Base-by-base conservation (phyloP, 345 rosid genomes). In the Hibiscus mutabilis region DNA sequence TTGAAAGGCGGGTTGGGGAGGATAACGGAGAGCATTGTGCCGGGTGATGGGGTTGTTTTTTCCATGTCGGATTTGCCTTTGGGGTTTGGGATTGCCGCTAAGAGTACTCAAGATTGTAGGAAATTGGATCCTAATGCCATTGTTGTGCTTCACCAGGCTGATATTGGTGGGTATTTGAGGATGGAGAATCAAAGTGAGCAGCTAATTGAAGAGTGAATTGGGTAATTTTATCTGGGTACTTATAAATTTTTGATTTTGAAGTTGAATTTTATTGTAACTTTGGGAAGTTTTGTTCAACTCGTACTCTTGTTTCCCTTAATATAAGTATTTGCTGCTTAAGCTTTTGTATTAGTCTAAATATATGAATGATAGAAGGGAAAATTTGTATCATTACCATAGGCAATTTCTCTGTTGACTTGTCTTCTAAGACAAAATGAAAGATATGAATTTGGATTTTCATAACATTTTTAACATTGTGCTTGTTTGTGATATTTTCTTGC, bases 1-100 rank as follows among this genome's bases (percentile, higher is more conserved):
- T 73, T 90, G 82, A 94, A 91, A 84, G 97, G 97, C 6, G 97
- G 97, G 1, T 56, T 90, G 7, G 93, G 97, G 52, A 90, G 89
- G 88, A 90, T 91, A 70, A 94, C 97, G 7, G 97, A 91, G 52
- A 84, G 89, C 60, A 90, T 91, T 33, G 79, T 76, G 14, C 84
- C 89, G n/a, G 91, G 93, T 61, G 97, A 94, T 75, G 97, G 97
- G 1, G 96, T 90, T 57, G 91, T 94, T 47, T 91, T 87, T 73
- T 91, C 97, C 0, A 91, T 94, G 97, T 80, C 88, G 13, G 97
- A 90, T 76, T 84, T 90, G 76, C 93, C 97, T 9, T 72, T 94
- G 60, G 97, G 97, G 78, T 90, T 94, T 80, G 97, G 97, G 0
- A 74, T 89, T 47, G 92, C 96, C 0, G 91, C 95, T 0, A 90